Base-by-base conservation (phyloP, 352 stramenopile genomes). In the Globisporangium cylindrosporum region DNA sequence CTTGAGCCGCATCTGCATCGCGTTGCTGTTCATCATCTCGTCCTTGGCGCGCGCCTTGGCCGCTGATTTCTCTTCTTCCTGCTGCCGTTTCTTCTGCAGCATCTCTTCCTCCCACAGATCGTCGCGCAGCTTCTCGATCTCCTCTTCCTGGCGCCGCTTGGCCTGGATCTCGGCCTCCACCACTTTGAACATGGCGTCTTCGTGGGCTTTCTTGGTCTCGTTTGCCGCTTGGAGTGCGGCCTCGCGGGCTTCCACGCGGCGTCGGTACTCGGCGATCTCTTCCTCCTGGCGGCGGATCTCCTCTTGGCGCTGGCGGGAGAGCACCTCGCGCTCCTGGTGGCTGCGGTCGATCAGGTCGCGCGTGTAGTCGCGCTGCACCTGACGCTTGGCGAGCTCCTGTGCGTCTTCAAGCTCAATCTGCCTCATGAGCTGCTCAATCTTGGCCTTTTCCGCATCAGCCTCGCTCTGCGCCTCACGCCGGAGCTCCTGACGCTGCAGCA, bases 61-160 rank as follows among this genome's bases (percentile, higher is more conserved):
- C 6, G 56, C 68, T 1, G 87, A 67, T 63, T 92, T 87, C 46
- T 88, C 78, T 58, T 89, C 77, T 73, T 97, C 90, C 64, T 94
- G 81, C 29, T 82, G 79, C 27, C 67, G 68, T 41, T 90, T 91
- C 74, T 89, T 89, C 64, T 89, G 78, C 34, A 89, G 77, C 46
- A 96, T 71, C 66, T 98, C 93, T 69, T 98, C 91, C 64, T 97
- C 91, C 92, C 92, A 98, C n/a, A 98, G 76, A 64, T 97, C 82
- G 72, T 97, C 88, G 34, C 92, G 90, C 25, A 97, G 76, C 22
- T 69, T 76, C 67, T 95, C 83, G 74, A 96, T 91, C 70, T 98
- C 91, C 67, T 97, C 79, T n/a, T 96, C 91, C 32, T 90, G 78
- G 51, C 89, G 76, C 63, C 75, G 82, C 72, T 94, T 88, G 32